phyloP scores from a whole-genome alignment of 2,329 filamentous ascomycete species.

The Cladosporium velox region DNA sequence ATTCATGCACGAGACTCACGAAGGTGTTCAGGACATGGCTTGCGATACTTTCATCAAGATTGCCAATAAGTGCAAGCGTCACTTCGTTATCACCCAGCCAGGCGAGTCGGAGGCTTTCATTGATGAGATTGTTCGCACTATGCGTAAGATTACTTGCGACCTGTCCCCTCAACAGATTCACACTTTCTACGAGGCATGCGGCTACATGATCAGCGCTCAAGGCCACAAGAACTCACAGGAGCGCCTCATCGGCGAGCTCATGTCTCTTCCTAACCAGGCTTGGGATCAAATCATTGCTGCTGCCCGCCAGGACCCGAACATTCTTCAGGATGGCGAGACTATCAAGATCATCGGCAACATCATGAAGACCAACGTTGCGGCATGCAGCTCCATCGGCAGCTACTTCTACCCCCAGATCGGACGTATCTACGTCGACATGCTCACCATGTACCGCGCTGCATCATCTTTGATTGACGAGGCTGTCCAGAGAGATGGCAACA shows the following conservation, averaged over 20 bases:
- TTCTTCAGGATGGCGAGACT: slow-evolving; percentile 88
- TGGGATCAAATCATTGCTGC: slow-evolving; percentile 94
- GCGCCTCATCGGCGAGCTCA: slow-evolving; percentile 83
- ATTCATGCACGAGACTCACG: slow-evolving; percentile 99
- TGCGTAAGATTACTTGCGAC: slow-evolving; percentile 94
- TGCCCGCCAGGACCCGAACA: slow-evolving; percentile 80
- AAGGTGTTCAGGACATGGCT: slow-evolving; percentile 99
- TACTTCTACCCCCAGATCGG: slow-evolving; percentile 99
- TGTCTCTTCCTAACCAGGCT: slow-evolving; percentile 88
- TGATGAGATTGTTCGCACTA: slow-evolving; percentile 94
- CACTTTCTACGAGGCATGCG: slow-evolving; percentile 98
- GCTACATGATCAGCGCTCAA: slow-evolving; percentile 98
- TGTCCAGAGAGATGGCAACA: slow-evolving; percentile 80
- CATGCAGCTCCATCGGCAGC: slow-evolving; percentile 90
- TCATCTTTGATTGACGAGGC: slow-evolving; percentile 94
- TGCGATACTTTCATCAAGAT: slow-evolving; percentile 99
- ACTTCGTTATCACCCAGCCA: slow-evolving; percentile 94
- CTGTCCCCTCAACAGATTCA: slow-evolving; percentile 96
- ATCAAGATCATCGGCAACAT: slow-evolving; percentile 99
- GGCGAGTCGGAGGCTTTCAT: slow-evolving; percentile 96
- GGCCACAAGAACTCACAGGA: slow-evolving; percentile 95
- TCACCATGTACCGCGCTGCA: slow-evolving; percentile 98
- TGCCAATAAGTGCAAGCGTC: slow-evolving; percentile 93
- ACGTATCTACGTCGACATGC: slow-evolving; percentile 96
- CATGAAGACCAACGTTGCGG: slow-evolving; percentile 99